Evolutionary conservation across 345 rosid genomes (phyloP), one percentile per base, ranked within the genome.

Genomic region (Boechera divaricarpa): DNA sequence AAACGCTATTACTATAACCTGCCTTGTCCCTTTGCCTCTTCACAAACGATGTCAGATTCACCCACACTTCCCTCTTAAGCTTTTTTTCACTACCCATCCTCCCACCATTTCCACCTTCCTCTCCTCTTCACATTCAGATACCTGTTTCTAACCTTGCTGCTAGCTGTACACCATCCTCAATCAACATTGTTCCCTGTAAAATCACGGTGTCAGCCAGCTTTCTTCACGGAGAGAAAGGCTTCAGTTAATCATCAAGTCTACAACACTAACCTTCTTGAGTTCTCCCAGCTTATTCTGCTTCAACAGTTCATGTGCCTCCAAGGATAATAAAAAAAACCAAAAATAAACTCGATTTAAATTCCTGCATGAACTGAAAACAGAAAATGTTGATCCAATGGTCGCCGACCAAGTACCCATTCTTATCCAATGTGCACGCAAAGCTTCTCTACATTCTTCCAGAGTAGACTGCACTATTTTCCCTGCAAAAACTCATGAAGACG

Each of bases 391-490:
- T 52, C 26, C 33, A 60, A 31, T 12, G 24, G 36, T 31, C 13
- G 31, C 52, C 16, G 57, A 52, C 13, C 39, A 55, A 16, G 41
- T 86, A 89, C n/a, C 99, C 98, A 89, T 86, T 54, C 76, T 76
- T 77, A 89, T 79, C 97, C 94, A 91, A 89, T 59, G 69, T 77
- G 83, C 91, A 84, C 87, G n/a, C n/a, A n/a, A 89, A 68, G 90
- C 89, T 82, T 92, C 98, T 65, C 84, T 85, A 73, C 98, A 92
- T 78, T 92, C 97, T 66, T 91, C 97, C 83, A 88, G 13, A 54
- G 98, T 89, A 75, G 97, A 89, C 84, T 90, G 92, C 86, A 95
- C 85, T 79, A 95, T 95, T 83, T 88, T 92, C 48, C 94, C 99
- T 92, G 86, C 35, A 35, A 72, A 38, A 63, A 31, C 70, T 75